Base-by-base conservation (phyloP, 306 rosid species). In the Trichosanthes truncata region DNA sequence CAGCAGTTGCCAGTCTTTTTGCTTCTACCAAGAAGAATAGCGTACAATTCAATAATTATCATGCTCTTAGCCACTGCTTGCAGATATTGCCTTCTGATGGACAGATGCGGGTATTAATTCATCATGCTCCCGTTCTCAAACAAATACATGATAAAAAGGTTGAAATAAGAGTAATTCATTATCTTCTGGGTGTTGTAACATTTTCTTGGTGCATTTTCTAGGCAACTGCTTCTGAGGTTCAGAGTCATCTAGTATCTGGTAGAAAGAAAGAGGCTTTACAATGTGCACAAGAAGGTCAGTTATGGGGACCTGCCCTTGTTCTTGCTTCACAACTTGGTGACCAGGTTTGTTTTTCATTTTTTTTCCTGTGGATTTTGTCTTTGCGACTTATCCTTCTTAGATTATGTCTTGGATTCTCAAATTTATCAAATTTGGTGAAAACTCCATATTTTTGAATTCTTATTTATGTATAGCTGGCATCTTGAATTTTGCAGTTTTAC, bases 231-330 rank as follows among this genome's bases (percentile, higher is more conserved):
- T 85, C 94, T 79, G 97, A 91, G 88, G 97, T 94, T 18, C 98
- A 95, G 86, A 91, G 84, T 83, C 90, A 88, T 82, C 91, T 94
- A 76, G 93, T 93, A 59, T 90, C 94, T 81, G 97, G 99, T 31
- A 90, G 91, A 85, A 95, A 90, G 90, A 90, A 53, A 86, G 97
- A 95, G 81, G 99, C 97, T 81, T 82, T 95, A 76, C 94, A 89
- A 75, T 87, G 78, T 82, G 99, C 99, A 51, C 96, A 91, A 83
- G 97, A 88, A 82, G 97, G 99, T 81, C 99, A 95, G 14, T 80
- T 95, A 89, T 95, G 99, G 99, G 99, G 99, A 59, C 99, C 99
- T 61, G 97, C 98, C 4, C 92, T 95, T 85, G 90, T 92, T 81
- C 92, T 95, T 82, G 93, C 98, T 86, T 89, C 97, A 66, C 97